Evolutionary conservation across 495 filamentous ascomycete species (phyloP).

Genomic region (Recurvomyces mirabilis): DNA sequence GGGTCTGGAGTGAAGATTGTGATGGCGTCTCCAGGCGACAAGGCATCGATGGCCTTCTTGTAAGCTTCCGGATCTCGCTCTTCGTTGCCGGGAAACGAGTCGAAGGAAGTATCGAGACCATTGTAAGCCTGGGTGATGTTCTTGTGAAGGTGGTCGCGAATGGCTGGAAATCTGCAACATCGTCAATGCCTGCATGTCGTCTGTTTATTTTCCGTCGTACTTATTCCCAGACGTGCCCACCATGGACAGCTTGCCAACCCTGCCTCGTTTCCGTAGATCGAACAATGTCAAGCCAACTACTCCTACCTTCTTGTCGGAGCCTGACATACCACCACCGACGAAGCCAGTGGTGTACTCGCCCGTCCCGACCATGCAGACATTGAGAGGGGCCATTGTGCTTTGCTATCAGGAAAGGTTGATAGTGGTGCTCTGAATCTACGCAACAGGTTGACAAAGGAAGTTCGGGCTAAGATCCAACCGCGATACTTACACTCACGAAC

Average conservation of each 20-base stretch:
- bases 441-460: too few species aligned
- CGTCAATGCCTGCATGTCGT: too few species aligned
- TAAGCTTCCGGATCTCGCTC: slow-evolving; percentile 68
- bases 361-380: slow-evolving; percentile 88
- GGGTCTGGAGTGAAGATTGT: slow-evolving; percentile 95
- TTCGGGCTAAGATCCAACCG: too few species aligned
- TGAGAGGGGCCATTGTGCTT: slow-evolving; percentile 55
- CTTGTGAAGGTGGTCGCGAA: slow-evolving; percentile 78
- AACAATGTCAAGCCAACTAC: slow-evolving; percentile 86
- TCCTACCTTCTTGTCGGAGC: slow-evolving; percentile 74
- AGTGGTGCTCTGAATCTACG: too few species aligned
- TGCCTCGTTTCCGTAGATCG: slow-evolving; percentile 76
- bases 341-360: slow-evolving; percentile 94
- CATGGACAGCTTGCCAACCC: slow-evolving; percentile 79
- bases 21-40: slow-evolving; percentile 75
- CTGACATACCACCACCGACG: slow-evolving; percentile 63
- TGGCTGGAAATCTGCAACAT: slow-evolving; percentile 54
- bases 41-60: slow-evolving; percentile 77
- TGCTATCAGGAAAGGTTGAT: too few species aligned
- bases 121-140: slow-evolving; percentile 88
- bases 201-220: too few species aligned
- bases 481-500: too few species aligned
- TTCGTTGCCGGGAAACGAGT: slow-evolving; percentile 66
- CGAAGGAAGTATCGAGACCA: slow-evolving; percentile 69
- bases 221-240: slow-evolving; percentile 79